Base-by-base conservation (phyloP, 2,329 filamentous ascomycete species). In the Sclerotinia subarctica region DNA sequence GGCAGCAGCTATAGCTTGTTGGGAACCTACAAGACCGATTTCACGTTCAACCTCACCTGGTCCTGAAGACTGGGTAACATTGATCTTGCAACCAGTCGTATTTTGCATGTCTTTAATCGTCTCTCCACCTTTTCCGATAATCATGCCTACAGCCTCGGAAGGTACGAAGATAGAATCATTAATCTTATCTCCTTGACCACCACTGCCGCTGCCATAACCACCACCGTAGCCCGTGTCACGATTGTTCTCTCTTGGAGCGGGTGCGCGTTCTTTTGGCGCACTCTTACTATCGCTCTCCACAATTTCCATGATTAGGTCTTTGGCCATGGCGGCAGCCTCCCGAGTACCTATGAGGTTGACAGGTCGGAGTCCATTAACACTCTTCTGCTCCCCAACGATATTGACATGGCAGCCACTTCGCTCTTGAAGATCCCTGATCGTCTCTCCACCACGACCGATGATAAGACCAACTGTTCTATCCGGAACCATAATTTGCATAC, bases 91-190 rank as follows among this genome's bases (percentile, higher is more conserved):
- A 57, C 92, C 91, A 6, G 92, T 95, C 44, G 83, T 85, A 76
- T 88, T 90, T 79, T 97, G 93, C 90, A 97, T 96, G 73, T 96
- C 92, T 72, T 94, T 93, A 77, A 97, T 97, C 0, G 93, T 96
- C 81, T 97, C 93, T 72, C 93, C 93, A 68, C 92, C 91, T 82
- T 96, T 96, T 72, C 94, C 93, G 70, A 97, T 97, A 72, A 97
- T 96, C 93, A 97, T 97, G 70, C 93, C 93, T 66, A 97, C 93
- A 7, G 93, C 91, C 77, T 97, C 93, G 29, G 93, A 94, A 17
- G 93, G 93, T 13, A 97, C 93, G 73, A 88, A 89, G 71, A 97
- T 92, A 52, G 88, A 89, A 76, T 97, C 92, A 75, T 90, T 93
- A 74, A 91, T 85, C 81, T 94, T 94, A 73, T 91, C 90, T 32